Conservation (phyloP, 2,329 filamentous ascomycete species). For the Aureobasidium sp. region DNA sequence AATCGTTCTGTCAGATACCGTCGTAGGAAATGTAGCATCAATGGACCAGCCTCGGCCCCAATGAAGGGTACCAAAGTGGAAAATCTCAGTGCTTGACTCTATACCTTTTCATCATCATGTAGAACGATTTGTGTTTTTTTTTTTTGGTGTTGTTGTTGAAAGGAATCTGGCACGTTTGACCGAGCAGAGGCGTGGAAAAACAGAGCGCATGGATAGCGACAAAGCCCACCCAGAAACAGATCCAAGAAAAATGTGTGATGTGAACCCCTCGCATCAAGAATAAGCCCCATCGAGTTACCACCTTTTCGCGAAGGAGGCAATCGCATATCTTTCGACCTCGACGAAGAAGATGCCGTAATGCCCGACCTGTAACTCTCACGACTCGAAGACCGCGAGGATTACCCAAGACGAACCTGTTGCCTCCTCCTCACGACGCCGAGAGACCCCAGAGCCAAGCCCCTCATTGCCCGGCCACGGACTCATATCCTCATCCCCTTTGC, state of each 20-base stretch:
- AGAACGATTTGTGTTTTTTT: slow-evolving; percentile 37
- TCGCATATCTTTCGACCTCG: slow-evolving; percentile 97
- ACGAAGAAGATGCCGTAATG: slow-evolving; percentile 59
- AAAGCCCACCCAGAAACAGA: slow-evolving; percentile 30
- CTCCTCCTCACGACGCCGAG: slow-evolving; percentile 27
- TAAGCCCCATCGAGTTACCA: slow-evolving; percentile 99
- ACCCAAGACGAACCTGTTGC: slow-evolving; percentile 21
- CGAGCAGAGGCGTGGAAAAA: slow-evolving; percentile 42
- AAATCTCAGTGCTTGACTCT: slow-evolving; percentile 96
- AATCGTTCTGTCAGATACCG: slow-evolving; percentile 26
- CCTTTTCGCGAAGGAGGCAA: slow-evolving; percentile 55
- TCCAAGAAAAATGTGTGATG: slow-evolving; percentile 29
- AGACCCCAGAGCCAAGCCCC: slow-evolving; percentile 27
- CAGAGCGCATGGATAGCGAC: slow-evolving; percentile 16
- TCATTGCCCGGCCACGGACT: slow-evolving; percentile 52
- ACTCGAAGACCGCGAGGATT: slow-evolving; percentile 23
- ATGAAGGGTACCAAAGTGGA: slow-evolving; percentile 36
- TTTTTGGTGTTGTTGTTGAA: slow-evolving; percentile 3
- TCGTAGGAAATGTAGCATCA: slow-evolving; percentile 28
- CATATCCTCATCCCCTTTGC: slow-evolving; percentile 70
- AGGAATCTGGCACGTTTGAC: slow-evolving; percentile 60
- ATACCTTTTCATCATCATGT: slow-evolving; percentile 87
- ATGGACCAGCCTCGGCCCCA: slow-evolving; percentile 31
- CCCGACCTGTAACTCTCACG: slow-evolving; percentile 27
- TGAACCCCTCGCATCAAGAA: slow-evolving; percentile 95